Conservation (phyloP, 192 early-diverging fungal species). For the Chytriomyces confervae region DNA sequence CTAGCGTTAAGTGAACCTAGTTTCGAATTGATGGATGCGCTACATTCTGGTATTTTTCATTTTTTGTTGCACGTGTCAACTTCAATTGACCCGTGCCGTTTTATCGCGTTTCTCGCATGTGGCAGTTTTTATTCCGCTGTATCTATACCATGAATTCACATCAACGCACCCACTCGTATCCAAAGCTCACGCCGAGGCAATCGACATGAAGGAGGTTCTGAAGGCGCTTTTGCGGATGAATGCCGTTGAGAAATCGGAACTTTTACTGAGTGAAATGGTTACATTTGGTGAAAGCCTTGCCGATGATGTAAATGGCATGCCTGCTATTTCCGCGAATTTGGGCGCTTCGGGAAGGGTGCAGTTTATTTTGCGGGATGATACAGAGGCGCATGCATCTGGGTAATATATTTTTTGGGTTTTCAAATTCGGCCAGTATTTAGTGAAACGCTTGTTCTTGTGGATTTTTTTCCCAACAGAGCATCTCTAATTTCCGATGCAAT, state of each 20-base stretch:
- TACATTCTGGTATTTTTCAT: constrained; percentile 17
- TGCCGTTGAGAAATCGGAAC: not conserved
- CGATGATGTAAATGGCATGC: not conserved
- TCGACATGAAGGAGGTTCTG: constrained; percentile 25
- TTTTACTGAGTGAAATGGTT: constrained; percentile 3
- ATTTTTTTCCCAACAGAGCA: constrained; percentile 39
- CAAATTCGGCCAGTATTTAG: not conserved
- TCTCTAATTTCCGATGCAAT: constrained; percentile 52
- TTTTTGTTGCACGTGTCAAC: not conserved
- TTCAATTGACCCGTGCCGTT: not conserved
- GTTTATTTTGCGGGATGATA: not conserved
- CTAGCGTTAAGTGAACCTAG: constrained; percentile 9
- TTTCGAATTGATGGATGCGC: constrained; percentile 12
- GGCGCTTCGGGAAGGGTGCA: constrained; percentile 33
- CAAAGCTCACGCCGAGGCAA: not conserved
- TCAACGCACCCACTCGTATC: constrained; percentile 6
- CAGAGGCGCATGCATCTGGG: not conserved
- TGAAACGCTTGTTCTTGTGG: constrained; percentile 15
- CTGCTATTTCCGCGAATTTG: constrained; percentile 19
- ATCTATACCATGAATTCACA: constrained; percentile 41
- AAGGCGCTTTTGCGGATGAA: constrained; percentile 26
- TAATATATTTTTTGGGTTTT: not conserved
- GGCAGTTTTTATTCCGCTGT: constrained; percentile 55
- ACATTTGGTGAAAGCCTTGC: not conserved
- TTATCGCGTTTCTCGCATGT: not conserved